Conservation (phyloP, 805 yeast species). For the Candida mattraensis region DNA sequence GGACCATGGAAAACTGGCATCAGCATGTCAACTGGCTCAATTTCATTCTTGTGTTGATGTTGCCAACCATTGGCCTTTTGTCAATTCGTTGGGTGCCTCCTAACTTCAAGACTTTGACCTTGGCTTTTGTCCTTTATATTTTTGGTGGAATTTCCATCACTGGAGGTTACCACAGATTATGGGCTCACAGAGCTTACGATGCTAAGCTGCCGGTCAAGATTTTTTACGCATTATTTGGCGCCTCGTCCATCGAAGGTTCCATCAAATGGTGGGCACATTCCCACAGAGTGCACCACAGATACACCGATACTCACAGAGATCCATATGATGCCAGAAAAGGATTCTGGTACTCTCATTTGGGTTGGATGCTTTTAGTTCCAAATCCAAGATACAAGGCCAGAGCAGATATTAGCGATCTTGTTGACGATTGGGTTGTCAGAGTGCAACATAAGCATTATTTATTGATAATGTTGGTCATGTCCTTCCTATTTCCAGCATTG, state of each 20-base stretch:
- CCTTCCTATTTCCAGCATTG: slow-evolving; percentile 61
- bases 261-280: slow-evolving; percentile 89
- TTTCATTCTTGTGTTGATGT: slow-evolving; percentile 56
- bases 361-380: slow-evolving; percentile 82
- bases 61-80: slow-evolving; percentile 57
- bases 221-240: slow-evolving; percentile 75
- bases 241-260: slow-evolving; percentile 81
- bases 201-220: slow-evolving; percentile 61
- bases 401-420: slow-evolving; percentile 78
- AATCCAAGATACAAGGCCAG: slow-evolving; percentile 81
- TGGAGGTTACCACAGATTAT: slow-evolving; percentile 81
- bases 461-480: slow-evolving; percentile 56
- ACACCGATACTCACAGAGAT: slow-evolving; percentile 79
- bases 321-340: slow-evolving; percentile 86
- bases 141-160: slow-evolving; percentile 75
- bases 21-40: slow-evolving; percentile 80
- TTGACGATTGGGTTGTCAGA: slow-evolving; percentile 75
- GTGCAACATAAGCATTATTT: slow-evolving; percentile 81
- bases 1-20: slow-evolving; percentile 73
- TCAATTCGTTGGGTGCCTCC: slow-evolving; percentile 49
- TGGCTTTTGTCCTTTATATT: slow-evolving; percentile 52
- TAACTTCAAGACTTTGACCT: slow-evolving; percentile 43
- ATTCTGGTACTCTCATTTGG: slow-evolving; percentile 81
- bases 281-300: slow-evolving; percentile 84
- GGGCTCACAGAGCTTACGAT: slow-evolving; percentile 72